Conservation (phyloP, 495 filamentous ascomycete species). For the Podospora sp. region DNA sequence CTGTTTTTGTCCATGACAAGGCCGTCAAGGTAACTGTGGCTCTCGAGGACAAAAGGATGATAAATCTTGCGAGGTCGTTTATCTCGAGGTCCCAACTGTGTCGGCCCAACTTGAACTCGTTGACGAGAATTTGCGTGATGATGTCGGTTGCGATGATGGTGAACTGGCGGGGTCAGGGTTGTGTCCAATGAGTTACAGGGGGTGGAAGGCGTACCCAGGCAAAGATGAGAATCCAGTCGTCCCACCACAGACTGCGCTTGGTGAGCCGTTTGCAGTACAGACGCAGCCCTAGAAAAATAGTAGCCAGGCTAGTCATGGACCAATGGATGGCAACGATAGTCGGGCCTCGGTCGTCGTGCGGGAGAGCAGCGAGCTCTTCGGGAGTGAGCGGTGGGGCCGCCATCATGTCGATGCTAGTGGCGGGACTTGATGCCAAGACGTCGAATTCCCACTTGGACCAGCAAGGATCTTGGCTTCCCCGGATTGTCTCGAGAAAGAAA, state of each 20-base stretch:
- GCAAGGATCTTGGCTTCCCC: too few relatives aligned
- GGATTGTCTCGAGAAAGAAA: too few relatives aligned
- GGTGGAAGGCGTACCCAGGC: neutral
- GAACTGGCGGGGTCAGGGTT: neutral
- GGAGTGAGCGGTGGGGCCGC: too few relatives aligned
- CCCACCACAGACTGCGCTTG: neutral
- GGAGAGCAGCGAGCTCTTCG: too few relatives aligned
- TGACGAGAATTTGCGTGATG: neutral
- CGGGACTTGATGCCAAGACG: too few relatives aligned
- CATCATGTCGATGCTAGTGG: too few relatives aligned
- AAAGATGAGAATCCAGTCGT: conserved; percentile 6
- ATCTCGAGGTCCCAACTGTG: neutral
- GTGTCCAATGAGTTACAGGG: neutral
- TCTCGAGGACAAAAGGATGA: neutral
- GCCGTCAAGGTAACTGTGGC: conserved; percentile 1
- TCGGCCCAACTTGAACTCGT: neutral
- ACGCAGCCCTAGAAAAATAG: neutral
- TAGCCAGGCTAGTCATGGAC: neutral
- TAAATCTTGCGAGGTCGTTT: neutral
- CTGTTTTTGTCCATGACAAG: conserved; percentile 2
- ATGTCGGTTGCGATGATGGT: neutral
- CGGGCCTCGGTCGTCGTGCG: neutral
- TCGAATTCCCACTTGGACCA: too few relatives aligned
- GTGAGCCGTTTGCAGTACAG: conserved; percentile 3
- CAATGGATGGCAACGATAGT: neutral